Percentiles rank a stretch among this genome's conserved stretches.
Conservation (phyloP, 352 stramenopile species). For the Globisporangium emineosum region DNA sequence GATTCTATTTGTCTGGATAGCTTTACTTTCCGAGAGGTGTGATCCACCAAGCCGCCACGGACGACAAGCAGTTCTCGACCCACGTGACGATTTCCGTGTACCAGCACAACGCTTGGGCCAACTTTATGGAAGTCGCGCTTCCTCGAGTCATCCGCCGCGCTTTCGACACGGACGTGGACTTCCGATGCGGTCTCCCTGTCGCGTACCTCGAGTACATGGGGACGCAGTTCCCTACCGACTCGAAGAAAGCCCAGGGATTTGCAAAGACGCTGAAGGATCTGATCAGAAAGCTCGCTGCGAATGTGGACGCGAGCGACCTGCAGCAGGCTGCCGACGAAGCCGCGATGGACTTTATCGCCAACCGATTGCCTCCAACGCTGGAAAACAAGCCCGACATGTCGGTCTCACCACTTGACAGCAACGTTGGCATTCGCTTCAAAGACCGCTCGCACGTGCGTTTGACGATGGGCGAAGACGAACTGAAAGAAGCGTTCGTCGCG, state of each 20-base stretch:
- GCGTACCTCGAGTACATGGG: constrained; percentile 74
- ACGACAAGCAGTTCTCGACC: constrained; percentile 76
- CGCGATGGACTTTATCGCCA: constrained; percentile 70
- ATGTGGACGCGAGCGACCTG: constrained; percentile 50
- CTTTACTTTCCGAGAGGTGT: constrained; percentile 84
- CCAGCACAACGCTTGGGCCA: constrained; percentile 86
- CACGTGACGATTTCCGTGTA: constrained; percentile 89
- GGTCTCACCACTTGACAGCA: constrained; percentile 35
- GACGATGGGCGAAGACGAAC: constrained; percentile 56
- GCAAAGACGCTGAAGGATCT: constrained; percentile 40
- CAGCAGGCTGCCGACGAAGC: constrained; percentile 74
- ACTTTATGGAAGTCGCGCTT: constrained; percentile 81
- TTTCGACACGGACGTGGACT: constrained; percentile 73
- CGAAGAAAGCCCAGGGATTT: constrained; percentile 49
- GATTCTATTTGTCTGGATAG: constrained; percentile 16
- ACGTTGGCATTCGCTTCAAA: constrained; percentile 54
- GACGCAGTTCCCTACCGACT: constrained; percentile 48
- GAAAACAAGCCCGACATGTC: constrained; percentile 14
- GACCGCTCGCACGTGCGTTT: constrained; percentile 70
- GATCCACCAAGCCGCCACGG: constrained; percentile 77
- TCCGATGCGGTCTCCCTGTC: constrained; percentile 70
- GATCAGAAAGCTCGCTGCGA: constrained; percentile 43
- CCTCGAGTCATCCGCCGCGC: constrained; percentile 72
- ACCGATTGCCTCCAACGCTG: constrained; percentile 53
- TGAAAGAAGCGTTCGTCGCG: constrained; percentile 55